Conservation (phyloP, 2,329 filamentous ascomycete genomes). For the Sarocladium brachiariae region DNA sequence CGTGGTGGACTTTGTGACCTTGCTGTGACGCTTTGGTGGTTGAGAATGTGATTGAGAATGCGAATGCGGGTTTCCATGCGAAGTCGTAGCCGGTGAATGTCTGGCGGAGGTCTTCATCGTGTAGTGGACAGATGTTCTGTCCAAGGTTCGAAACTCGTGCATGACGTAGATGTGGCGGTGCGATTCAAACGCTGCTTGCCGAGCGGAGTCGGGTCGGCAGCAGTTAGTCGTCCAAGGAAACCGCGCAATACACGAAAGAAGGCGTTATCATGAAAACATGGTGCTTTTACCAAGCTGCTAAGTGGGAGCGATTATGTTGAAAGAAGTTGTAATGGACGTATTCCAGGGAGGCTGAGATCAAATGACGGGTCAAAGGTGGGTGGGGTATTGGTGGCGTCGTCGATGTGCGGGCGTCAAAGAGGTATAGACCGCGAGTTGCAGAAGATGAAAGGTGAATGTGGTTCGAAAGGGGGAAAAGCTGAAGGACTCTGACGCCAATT, state of each 20-base stretch:
- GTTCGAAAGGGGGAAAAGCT: not conserved
- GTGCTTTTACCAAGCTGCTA: not conserved
- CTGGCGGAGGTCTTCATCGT: slow-evolving; percentile 40
- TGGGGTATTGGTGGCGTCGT: slow-evolving; percentile 5
- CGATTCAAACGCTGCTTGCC: not conserved
- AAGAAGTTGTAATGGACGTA: not conserved
- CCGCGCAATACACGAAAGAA: not conserved
- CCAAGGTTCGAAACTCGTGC: not conserved
- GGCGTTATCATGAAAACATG: not conserved
- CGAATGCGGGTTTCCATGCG: slow-evolving; percentile 24
- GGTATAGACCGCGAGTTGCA: too few species aligned
- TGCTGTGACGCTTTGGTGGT: slow-evolving; percentile 30
- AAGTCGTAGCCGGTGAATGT: slow-evolving; percentile 25
- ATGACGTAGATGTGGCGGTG: slow-evolving; percentile 6
- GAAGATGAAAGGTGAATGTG: too few species aligned
- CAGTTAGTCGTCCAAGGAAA: not conserved
- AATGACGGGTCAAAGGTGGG: not conserved
- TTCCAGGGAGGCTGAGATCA: not conserved
- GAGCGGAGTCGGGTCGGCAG: not conserved
- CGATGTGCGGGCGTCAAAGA: not conserved
- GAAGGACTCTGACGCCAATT: not conserved
- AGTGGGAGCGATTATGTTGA: not conserved
- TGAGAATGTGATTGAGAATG: slow-evolving; percentile 28
- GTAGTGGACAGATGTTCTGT: slow-evolving; percentile 28
- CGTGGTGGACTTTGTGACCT: slow-evolving; percentile 37